Conservation (phyloP, 176 grass and related monocot species). For the Saccharum officinarum region DNA sequence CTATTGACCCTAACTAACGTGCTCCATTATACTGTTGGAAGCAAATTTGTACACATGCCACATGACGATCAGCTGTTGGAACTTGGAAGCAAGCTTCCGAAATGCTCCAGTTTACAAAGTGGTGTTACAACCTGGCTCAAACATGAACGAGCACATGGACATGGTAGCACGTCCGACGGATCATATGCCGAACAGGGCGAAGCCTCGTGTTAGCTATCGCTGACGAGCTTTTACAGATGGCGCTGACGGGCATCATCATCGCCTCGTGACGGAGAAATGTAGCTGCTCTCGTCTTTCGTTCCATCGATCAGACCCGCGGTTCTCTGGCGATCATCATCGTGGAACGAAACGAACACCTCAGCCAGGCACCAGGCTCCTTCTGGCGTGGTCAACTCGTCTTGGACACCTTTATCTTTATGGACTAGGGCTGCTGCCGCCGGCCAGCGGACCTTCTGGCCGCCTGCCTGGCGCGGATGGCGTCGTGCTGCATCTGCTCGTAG, state of each 20-base stretch:
- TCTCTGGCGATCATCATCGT: neutral
- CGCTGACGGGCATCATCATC: neutral
- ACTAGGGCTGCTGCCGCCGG: neutral
- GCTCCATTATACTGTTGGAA: no score
- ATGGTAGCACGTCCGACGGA: no score
- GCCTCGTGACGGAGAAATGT: neutral
- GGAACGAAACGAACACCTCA: neutral
- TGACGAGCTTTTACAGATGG: neutral
- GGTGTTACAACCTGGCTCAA: neutral
- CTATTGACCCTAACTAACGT: no score
- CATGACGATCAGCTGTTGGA: neutral
- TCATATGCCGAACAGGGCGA: neutral
- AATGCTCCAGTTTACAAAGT: neutral
- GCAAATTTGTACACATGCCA: no score
- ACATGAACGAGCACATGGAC: no score
- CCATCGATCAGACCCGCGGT: neutral
- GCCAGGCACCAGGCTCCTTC: neutral
- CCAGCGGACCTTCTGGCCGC: neutral
- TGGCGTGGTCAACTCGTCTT: neutral
- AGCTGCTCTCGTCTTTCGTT: neutral
- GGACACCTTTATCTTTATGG: neutral
- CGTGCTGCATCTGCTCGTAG: conserved; percentile 60
- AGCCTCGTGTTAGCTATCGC: no score
- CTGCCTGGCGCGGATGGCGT: conserved; percentile 26
- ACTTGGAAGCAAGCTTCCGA: neutral